phyloP scores from a whole-genome alignment of 495 filamentous ascomycete genomes.

The Aspergillus mulundensis region DNA sequence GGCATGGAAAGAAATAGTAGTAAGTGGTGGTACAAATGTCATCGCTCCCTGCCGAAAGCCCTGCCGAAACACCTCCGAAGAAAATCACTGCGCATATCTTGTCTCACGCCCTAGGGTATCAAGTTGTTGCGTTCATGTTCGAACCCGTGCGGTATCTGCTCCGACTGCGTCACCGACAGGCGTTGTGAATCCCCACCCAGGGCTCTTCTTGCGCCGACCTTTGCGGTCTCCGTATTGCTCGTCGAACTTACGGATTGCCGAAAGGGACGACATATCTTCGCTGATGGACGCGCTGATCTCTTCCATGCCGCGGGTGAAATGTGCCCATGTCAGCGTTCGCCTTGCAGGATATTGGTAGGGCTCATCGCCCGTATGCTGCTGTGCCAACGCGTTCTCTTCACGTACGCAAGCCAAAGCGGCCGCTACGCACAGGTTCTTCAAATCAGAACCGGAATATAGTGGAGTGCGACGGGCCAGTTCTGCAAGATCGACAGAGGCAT shows the following conservation, averaged over 20 bases:
- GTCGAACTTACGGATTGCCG: constrained; percentile 90
- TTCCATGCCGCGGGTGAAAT: constrained; percentile 81
- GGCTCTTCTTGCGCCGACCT: constrained; percentile 58
- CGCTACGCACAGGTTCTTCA: constrained; percentile 90
- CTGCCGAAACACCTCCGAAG: constrained; percentile 4
- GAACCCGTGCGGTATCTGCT: constrained; percentile 37
- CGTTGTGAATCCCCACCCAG: constrained; percentile 42
- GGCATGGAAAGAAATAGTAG: neutral
- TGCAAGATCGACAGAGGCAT: constrained; percentile 62
- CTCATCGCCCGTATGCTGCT: constrained; percentile 44
- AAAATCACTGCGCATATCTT: constrained; percentile 10
- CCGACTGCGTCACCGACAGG: constrained; percentile 20
- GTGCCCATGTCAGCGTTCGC: constrained; percentile 58
- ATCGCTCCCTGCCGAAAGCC: constrained; percentile 10
- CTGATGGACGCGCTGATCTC: constrained; percentile 92
- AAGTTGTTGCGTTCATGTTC: constrained; percentile 24
- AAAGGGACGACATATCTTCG: constrained; percentile 87
- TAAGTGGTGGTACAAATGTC: constrained; percentile 13
- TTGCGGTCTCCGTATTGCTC: constrained; percentile 92
- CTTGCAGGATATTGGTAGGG: constrained; percentile 60
- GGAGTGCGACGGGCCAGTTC: constrained; percentile 72
- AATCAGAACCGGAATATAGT: constrained; percentile 93
- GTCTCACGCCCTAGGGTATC: constrained; percentile 5
- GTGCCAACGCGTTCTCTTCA: constrained; percentile 68
- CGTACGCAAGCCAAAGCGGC: constrained; percentile 86